Evolutionary conservation across 164 flowering plant genomes (phyloP), one percentile per base, ranked within the genome.

Genomic region (Paratinospora sagittata): DNA sequence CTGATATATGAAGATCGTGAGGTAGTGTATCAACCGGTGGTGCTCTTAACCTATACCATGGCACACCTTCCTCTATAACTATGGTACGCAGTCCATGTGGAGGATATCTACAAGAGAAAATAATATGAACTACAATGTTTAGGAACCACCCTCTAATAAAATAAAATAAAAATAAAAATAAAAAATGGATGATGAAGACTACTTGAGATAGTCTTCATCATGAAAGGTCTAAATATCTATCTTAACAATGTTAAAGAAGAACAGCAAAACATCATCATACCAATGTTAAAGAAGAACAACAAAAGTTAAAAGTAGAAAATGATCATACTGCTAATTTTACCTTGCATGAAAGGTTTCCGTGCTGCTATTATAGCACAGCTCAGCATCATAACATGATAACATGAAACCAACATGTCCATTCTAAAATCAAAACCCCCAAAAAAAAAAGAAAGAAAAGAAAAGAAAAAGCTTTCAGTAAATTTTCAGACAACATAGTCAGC

Each of bases 321-420:
- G 30, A 39, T 21, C 11, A 43, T 60, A 39, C 66, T 24, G 41
- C 62, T 6, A 6, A 3, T 74, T n/a, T n/a, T 85, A 94, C 98
- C 97, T 92, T 71, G 98, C 97, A 61, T 74, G 81, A 68, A 94
- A 94, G 47, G 90, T 89, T 82, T 94, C 87, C 23, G 88, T 79
- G 68, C 58, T 41, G 27, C 77, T 76, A 70, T 92, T 85, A 78
- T 94, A 94, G 80, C 90, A 82, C 9, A 94, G 76, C 62, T 86
- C 81, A 8, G 97, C 98, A 84, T 94, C 98, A 72, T 94, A 94
- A 77, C 98, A 92, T 6, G 98, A 94, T 68, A 94, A 78, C 89
- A 94, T 78, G 74, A 94, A 94, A 24, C 98, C 97, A 73, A 82
- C 85, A 83, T 92, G 90, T 39, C 97, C 98, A 83, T 85, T 82